These are phyloP conservation scores for Russula olivacea DNA, from an alignment of 768 basidiomycete genomes.

Conservation along the genomic window DNA sequence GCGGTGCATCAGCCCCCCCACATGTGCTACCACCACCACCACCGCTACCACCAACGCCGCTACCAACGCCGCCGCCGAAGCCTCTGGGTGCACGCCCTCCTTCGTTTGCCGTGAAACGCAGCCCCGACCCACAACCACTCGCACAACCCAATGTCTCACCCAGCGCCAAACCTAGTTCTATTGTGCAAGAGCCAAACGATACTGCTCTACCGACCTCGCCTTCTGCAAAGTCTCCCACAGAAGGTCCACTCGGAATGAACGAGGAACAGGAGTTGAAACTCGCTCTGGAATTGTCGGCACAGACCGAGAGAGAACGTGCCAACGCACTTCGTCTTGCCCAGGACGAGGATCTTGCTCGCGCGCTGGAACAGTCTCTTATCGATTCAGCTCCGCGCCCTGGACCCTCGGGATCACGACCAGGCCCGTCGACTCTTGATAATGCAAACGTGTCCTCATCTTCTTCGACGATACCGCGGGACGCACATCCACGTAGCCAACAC, in stretches of 20 bases:
- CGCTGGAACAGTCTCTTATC: constrained; percentile 12
- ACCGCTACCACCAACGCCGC: neutral
- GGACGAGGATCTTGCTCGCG: constrained; percentile 17
- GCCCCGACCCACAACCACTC: neutral
- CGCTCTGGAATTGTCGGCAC: constrained; percentile 53
- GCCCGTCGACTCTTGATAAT: neutral
- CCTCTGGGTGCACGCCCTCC: constrained; percentile 3
- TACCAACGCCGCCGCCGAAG: constrained; percentile 4
- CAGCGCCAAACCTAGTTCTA: neutral
- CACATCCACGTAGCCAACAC: neutral
- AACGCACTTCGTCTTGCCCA: constrained; percentile 9
- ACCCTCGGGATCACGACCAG: neutral
- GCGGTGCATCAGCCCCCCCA: neutral
- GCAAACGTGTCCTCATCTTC: neutral
- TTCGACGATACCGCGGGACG: neutral
- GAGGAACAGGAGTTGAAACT: constrained; percentile 65
- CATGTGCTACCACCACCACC: neutral
- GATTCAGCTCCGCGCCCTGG: neutral
- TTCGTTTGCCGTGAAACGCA: neutral
- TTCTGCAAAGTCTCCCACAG: constrained; percentile 18
- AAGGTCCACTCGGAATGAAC: neutral
- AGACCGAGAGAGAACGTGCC: neutral
- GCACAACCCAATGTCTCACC: neutral
- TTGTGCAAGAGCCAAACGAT: neutral
- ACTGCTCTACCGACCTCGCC: neutral